These are phyloP conservation scores for Prunus mongolica DNA, from an alignment of 306 rosid genomes.

Conservation along the genomic window DNA sequence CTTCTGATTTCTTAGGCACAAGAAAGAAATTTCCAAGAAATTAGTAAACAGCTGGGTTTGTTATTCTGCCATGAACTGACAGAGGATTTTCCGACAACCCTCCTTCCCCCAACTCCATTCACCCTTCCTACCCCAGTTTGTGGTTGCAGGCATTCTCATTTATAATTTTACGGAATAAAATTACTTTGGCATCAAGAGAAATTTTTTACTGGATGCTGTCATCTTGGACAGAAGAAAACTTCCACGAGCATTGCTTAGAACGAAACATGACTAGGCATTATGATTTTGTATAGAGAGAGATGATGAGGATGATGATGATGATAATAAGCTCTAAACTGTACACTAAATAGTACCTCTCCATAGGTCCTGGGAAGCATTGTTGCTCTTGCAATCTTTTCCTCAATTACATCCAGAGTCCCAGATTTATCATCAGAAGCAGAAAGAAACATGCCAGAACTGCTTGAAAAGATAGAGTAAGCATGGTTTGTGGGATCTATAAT, in stretches of 20 bases:
- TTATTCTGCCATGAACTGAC: neutral
- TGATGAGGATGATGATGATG: conserved; percentile 4
- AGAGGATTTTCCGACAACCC: neutral
- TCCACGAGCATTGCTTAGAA: neutral
- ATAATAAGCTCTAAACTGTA: neutral
- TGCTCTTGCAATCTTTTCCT: conserved; percentile 82
- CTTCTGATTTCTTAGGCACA: neutral
- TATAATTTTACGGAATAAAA: neutral
- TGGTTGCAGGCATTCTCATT: neutral
- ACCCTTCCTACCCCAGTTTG: neutral
- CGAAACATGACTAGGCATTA: conserved; percentile 1
- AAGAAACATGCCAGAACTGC: conserved; percentile 79
- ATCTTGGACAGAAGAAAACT: neutral
- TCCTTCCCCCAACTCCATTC: neutral
- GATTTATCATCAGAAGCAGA: conserved; percentile 63
- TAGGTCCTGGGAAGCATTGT: conserved; percentile 76
- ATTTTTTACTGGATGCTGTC: neutral
- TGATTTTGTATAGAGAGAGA: neutral
- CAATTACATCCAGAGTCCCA: conserved; percentile 60
- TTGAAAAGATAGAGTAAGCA: neutral
- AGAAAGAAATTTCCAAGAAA: neutral
- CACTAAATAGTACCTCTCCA: conserved; percentile 62
- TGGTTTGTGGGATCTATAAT: neutral
- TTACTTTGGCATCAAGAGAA: neutral
- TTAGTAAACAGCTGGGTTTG: neutral